Percentiles rank a stretch among this genome's conserved stretches.
Conservation (phyloP, 352 stramenopile species). For the Pythium aristosporum region DNA sequence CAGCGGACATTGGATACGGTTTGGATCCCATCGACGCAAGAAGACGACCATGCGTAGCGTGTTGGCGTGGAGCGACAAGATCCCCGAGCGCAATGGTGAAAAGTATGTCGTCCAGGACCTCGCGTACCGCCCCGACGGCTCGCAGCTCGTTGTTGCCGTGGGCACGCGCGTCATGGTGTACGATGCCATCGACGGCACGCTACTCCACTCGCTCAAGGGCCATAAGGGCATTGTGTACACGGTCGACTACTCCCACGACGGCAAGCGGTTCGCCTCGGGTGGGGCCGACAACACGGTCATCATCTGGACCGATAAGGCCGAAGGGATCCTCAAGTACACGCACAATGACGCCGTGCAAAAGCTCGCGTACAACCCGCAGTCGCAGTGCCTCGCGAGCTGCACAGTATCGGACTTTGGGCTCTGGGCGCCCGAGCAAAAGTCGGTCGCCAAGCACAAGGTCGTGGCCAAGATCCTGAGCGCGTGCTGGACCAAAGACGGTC, state of each 20-base stretch:
- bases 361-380: conserved; percentile 91
- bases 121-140: conserved; percentile 89
- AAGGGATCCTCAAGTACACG: conserved; percentile 96
- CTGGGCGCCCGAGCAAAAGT: conserved; percentile 93
- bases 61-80: conserved; percentile 83
- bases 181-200: conserved; percentile 84
- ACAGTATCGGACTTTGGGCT: conserved; percentile 94
- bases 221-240: conserved; percentile 92
- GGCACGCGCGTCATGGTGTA: conserved; percentile 93
- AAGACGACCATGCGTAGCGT: conserved; percentile 64
- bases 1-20: not conserved
- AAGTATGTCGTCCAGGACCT: conserved; percentile 88
- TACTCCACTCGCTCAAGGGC: conserved; percentile 91
- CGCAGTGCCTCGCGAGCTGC: conserved; percentile 91
- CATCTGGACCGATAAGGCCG: conserved; percentile 94
- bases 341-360: conserved; percentile 94
- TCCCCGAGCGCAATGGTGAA: conserved; percentile 84
- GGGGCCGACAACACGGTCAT: conserved; percentile 96
- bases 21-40: not conserved
- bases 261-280: conserved; percentile 91
- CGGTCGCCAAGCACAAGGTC: conserved; percentile 94
- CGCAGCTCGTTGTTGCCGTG: conserved; percentile 88
- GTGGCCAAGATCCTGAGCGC: conserved; percentile 91
- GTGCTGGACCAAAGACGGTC: conserved; percentile 91
- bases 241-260: conserved; percentile 90